Base-by-base conservation (phyloP, 2,329 filamentous ascomycete species). In the Daldinia sp. region DNA sequence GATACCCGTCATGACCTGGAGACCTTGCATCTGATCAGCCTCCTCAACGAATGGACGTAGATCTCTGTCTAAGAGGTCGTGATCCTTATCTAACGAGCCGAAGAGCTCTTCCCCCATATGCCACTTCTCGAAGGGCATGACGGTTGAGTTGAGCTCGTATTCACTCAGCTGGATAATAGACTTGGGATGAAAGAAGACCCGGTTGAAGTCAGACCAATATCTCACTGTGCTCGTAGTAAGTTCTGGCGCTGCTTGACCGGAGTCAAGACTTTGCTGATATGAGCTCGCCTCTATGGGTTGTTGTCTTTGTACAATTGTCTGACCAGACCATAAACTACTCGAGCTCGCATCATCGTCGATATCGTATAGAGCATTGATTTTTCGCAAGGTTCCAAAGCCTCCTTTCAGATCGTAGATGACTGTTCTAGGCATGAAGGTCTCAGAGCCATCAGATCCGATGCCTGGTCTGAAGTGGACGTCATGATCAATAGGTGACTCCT, bases 121-220 rank as follows among this genome's bases (percentile, higher is more conserved):
- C 88, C 90, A 96, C 65, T 89, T 90, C 78, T 96, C 92, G 74
- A 97, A 97, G 0, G 94, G 93, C 85, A 91, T 90, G 30, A 95
- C 83, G 50, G 88, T 86, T 2, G 93, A 95, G 77, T 92, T 90
- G 39, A 97, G 84, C 78, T 97, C 93, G 76, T 93, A 97, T 76
- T 98, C 93, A 77, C 92, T 92, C 13, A 98, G 84, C 77, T 97
- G 94, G 9, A 97, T 86, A 60, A 97, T 88, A 12, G 94, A 97
- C 61, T 88, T 89, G 7, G 96, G 96, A 78, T 98, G 94, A 78
- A 92, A 98, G 80, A 90, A 99, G n/a, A 96, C 88, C 28, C 93
- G 89, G 73, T 93, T 97, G 80, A 94, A 98, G 80, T 99, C 96
- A 35, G 94, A 97, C 95, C 96, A 99, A 82, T 96, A 98, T 60